Conservation (phyloP, 2,329 filamentous ascomycete species). For the Phoma herbarum region DNA sequence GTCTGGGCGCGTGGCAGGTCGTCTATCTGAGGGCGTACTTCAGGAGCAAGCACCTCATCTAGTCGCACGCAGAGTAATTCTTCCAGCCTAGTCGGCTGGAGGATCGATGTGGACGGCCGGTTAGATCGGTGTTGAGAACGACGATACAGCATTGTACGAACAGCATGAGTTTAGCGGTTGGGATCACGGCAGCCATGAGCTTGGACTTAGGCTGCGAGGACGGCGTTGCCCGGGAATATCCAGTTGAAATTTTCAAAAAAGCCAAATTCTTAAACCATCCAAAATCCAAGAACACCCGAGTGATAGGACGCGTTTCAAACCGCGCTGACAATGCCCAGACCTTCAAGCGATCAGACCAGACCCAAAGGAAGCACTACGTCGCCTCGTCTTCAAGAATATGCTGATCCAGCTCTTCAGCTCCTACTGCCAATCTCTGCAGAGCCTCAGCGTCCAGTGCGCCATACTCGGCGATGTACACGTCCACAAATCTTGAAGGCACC, state of each 20-base stretch:
- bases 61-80: not conserved
- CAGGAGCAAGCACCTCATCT: constrained; percentile 64
- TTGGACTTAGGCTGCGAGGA: constrained; percentile 10
- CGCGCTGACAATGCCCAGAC: not conserved
- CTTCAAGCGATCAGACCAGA: not conserved
- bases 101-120: not conserved
- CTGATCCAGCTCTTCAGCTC: constrained; percentile 32
- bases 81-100: not conserved
- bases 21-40: constrained; percentile 98
- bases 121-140: not conserved
- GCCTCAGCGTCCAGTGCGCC: constrained; percentile 31
- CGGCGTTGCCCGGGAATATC: constrained; percentile 21
- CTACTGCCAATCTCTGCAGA: constrained; percentile 24
- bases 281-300: not conserved
- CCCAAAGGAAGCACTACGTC: not conserved
- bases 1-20: constrained; percentile 94
- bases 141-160: constrained; percentile 21
- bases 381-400: constrained; percentile 27
- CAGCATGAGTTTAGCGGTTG: constrained; percentile 20
- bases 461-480: constrained; percentile 44
- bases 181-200: constrained; percentile 7
- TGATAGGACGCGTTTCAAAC: not conserved
- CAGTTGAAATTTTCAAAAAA: constrained; percentile 16
- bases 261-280: not conserved
- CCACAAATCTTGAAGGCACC: constrained; percentile 39